phyloP scores from a whole-genome alignment of 331 rosid genomes.

The Acacia concinna region DNA sequence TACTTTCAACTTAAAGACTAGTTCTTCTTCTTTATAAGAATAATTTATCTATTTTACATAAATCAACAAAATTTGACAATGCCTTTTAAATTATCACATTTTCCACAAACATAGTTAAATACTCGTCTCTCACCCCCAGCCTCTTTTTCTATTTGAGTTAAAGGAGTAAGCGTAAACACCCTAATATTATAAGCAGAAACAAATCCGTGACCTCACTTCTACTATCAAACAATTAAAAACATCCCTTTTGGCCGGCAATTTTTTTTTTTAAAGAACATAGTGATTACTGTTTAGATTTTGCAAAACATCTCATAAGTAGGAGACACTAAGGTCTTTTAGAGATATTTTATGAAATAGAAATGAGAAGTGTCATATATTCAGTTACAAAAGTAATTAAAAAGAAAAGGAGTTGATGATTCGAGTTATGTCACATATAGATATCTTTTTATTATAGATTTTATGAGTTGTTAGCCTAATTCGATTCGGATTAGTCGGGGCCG shows the following conservation, averaged over 20 bases:
- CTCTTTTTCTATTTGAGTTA: no score
- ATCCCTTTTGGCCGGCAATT: neutral
- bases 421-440: neutral
- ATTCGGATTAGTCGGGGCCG: no score
- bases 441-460: neutral
- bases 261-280: neutral
- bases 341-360: neutral
- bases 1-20: no score
- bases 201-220: neutral
- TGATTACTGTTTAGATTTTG: neutral
- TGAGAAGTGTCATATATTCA: neutral
- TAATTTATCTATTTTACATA: neutral
- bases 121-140: neutral
- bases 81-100: neutral
- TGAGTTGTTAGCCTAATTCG: neutral
- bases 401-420: neutral
- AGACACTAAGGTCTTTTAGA: neutral
- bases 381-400: neutral
- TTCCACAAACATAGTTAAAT: neutral
- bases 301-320: neutral
- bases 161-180: no score
- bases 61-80: no score
- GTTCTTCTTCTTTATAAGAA: neutral
- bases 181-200: no score
- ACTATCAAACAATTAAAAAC: neutral